Conservation (phyloP, 331 rosid genomes). For the Acacia concinna region DNA sequence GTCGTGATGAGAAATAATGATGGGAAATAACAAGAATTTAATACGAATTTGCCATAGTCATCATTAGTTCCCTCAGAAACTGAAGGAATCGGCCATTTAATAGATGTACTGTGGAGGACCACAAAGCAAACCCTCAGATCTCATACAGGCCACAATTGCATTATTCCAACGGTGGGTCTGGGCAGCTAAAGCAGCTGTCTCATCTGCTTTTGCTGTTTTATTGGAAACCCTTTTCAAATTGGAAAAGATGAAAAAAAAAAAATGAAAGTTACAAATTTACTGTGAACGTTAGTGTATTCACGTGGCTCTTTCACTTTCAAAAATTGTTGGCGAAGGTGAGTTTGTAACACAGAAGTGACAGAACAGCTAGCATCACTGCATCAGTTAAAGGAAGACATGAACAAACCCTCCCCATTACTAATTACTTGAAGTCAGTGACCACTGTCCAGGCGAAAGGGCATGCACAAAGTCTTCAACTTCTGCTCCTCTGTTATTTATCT, state of each 20-base stretch:
- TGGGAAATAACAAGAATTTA: neutral
- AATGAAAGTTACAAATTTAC: neutral
- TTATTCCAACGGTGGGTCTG: conserved; percentile 5
- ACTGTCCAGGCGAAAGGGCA: neutral
- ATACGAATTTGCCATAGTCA: neutral
- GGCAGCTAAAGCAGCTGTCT: conserved; percentile 14
- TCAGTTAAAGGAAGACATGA: neutral
- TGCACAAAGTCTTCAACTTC: neutral
- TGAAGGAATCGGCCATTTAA: neutral
- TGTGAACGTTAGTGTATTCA: neutral
- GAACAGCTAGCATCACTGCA: neutral
- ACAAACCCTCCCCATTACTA: neutral
- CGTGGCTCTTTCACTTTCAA: neutral
- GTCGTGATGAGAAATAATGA: neutral
- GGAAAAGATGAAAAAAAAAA: neutral
- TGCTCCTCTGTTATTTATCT: neutral
- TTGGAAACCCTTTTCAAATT: neutral
- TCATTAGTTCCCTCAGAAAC: neutral
- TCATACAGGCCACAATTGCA: neutral
- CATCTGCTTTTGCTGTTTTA: conserved; percentile 6
- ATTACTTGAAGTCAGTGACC: neutral
- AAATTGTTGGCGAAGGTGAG: neutral
- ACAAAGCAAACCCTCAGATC: neutral
- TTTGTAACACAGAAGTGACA: neutral
- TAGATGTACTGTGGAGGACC: neutral